A percentile compares a stretch with the other conserved stretches of the same genome.
These are phyloP conservation scores for Neurospora tetraspora DNA, from an alignment of 495 filamentous ascomycete species.

Conservation along the genomic window DNA sequence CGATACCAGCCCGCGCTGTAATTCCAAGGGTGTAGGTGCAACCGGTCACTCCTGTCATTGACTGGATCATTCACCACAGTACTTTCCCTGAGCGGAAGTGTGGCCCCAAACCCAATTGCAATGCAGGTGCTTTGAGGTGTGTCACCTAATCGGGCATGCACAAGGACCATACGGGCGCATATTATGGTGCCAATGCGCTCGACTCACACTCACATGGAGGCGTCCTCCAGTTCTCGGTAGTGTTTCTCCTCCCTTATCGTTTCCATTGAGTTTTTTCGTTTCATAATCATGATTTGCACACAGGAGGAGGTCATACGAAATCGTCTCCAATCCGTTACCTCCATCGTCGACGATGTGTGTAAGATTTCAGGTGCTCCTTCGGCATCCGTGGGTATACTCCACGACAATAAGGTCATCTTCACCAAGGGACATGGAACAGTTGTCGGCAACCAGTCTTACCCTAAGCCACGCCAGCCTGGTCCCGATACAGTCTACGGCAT, in stretches of 20 bases:
- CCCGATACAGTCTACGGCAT: conserved; percentile 5
- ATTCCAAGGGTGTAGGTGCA: too few relatives aligned
- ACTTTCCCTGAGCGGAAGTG: too few relatives aligned
- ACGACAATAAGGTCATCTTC: not conserved
- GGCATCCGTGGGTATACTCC: not conserved
- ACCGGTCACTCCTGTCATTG: too few relatives aligned
- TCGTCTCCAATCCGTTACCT: not conserved
- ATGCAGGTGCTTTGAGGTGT: too few relatives aligned
- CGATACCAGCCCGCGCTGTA: too few relatives aligned
- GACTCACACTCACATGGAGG: not conserved
- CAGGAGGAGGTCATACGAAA: not conserved
- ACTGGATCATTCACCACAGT: too few relatives aligned
- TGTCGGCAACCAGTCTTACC: not conserved
- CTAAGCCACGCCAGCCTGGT: not conserved
- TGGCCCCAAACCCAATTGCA: too few relatives aligned
- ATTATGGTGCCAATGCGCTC: not conserved
- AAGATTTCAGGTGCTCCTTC: not conserved
- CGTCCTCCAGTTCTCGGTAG: not conserved
- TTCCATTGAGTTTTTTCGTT: not conserved
- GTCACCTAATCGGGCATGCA: too few relatives aligned
- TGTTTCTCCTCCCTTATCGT: not conserved
- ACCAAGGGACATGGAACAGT: not conserved
- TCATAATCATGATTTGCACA: not conserved
- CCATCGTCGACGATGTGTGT: not conserved
- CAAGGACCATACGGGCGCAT: not conserved